Conservation (phyloP, 768 basidiomycete genomes). For the Mycena polygramma region DNA sequence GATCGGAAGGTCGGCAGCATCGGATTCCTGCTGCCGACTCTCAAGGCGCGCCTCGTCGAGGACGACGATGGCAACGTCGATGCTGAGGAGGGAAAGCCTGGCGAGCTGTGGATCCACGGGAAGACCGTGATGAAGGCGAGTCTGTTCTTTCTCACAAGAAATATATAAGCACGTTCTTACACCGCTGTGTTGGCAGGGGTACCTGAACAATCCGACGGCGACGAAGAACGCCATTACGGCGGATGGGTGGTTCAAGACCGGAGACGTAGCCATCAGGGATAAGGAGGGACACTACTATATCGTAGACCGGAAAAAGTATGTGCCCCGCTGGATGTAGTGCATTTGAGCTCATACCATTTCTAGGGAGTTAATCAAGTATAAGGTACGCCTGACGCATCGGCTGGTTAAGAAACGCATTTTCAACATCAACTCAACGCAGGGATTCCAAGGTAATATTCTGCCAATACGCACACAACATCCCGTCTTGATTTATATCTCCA, state of each 20-base stretch:
- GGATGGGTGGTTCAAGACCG: conserved; percentile 81
- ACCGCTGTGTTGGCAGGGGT: conserved; percentile 56
- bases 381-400: conserved; percentile 44
- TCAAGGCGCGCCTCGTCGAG: conserved; percentile 65
- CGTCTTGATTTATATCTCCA: background rate
- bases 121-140: conserved; percentile 72
- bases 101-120: conserved; percentile 79
- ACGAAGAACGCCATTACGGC: conserved; percentile 68
- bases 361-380: conserved; percentile 74
- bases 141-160: background rate
- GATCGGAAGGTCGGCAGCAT: conserved; percentile 56
- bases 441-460: conserved; percentile 60
- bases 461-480: background rate
- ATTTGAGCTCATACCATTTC: too few relatives aligned
- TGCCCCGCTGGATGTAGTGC: too few relatives aligned
- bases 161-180: background rate
- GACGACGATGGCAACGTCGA: conserved; percentile 59
- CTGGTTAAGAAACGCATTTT: background rate
- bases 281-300: conserved; percentile 70
- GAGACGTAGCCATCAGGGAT: conserved; percentile 71
- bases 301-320: conserved; percentile 42
- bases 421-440: background rate
- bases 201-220: conserved; percentile 69
- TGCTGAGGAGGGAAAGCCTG: conserved; percentile 57
- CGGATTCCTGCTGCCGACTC: conserved; percentile 65